Evolutionary conservation across 495 filamentous ascomycete genomes (phyloP).

Genomic region (Neurospora sp.): DNA sequence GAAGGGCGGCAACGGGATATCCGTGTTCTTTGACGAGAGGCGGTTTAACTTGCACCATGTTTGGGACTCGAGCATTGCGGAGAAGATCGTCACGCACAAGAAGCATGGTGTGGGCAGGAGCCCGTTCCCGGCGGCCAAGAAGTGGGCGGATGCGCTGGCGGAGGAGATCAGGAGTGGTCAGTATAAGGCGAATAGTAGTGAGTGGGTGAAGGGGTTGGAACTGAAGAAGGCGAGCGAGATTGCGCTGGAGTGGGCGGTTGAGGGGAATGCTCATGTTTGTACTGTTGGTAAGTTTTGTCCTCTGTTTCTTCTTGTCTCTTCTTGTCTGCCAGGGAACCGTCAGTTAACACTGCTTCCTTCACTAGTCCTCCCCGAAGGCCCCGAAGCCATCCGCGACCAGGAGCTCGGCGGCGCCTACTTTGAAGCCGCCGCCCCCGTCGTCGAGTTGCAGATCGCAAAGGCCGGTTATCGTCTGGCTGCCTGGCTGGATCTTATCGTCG

Average conservation of each 20-base stretch:
- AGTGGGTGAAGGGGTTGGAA: conserved; percentile 44
- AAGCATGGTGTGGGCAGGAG: conserved; percentile 16
- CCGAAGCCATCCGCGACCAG: conserved; percentile 39
- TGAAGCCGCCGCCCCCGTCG: conserved; percentile 50
- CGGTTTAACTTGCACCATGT: conserved; percentile 48
- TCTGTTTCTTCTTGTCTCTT: not conserved
- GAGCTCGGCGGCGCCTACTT: conserved; percentile 58
- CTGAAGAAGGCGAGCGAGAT: conserved; percentile 37
- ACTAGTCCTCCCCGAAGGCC: conserved; percentile 46
- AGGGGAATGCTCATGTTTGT: conserved; percentile 54
- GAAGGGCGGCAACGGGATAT: conserved; percentile 51
- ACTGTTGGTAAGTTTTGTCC: conserved; percentile 26
- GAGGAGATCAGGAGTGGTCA: conserved; percentile 42
- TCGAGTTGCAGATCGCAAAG: conserved; percentile 66
- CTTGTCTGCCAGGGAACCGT: not conserved
- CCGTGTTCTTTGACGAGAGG: conserved; percentile 42
- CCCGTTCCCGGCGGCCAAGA: conserved; percentile 34
- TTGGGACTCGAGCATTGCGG: conserved; percentile 53
- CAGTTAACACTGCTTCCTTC: not conserved
- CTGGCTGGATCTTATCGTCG: conserved; percentile 49
- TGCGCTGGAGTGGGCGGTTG: conserved; percentile 50
- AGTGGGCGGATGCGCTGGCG: conserved; percentile 44
- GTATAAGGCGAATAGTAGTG: conserved; percentile 26
- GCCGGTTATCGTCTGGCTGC: conserved; percentile 60
- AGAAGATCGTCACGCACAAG: conserved; percentile 44